A percentile compares a stretch with the other conserved stretches of the same genome.
phyloP scores from a whole-genome alignment of 2,329 filamentous ascomycete species.

The Colletotrichum phormii region DNA sequence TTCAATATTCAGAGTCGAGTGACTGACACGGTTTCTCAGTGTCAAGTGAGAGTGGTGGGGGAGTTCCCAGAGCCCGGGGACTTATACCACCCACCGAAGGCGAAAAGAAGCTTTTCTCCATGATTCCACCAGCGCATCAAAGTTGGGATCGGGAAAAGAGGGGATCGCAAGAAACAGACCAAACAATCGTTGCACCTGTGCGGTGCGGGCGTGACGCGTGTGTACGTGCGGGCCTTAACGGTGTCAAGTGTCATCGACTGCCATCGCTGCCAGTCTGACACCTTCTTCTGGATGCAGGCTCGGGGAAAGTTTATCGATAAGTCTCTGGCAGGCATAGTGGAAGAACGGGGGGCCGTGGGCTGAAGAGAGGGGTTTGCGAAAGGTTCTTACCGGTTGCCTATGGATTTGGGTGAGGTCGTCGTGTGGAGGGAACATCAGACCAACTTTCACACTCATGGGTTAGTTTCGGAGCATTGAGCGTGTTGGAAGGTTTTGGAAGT shows the following conservation, averaged over 20 bases:
- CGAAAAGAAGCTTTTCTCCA: constrained; percentile 1
- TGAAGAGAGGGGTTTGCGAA: not conserved
- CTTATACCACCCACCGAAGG: no score
- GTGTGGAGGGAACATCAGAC: not conserved
- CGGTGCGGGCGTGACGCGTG: not conserved
- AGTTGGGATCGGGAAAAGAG: not conserved
- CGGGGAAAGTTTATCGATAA: not conserved
- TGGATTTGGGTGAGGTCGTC: not conserved
- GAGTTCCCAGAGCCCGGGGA: not conserved
- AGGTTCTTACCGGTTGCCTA: not conserved
- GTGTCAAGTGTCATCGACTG: not conserved
- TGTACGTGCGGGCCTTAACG: not conserved
- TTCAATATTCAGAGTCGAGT: not conserved
- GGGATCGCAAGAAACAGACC: not conserved
- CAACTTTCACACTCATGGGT: not conserved
- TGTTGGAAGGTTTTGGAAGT: not conserved
- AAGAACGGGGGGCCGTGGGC: not conserved
- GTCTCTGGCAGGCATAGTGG: no score
- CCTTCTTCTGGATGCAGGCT: not conserved
- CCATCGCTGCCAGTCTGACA: not conserved
- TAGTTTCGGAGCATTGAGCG: not conserved
- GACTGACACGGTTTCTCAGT: not conserved
- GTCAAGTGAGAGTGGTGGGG: not conserved
- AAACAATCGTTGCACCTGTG: not conserved
- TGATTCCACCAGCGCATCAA: not conserved